Conservation (phyloP, 371 early-diverging fungal genomes). For the Mucor ambiguus region DNA sequence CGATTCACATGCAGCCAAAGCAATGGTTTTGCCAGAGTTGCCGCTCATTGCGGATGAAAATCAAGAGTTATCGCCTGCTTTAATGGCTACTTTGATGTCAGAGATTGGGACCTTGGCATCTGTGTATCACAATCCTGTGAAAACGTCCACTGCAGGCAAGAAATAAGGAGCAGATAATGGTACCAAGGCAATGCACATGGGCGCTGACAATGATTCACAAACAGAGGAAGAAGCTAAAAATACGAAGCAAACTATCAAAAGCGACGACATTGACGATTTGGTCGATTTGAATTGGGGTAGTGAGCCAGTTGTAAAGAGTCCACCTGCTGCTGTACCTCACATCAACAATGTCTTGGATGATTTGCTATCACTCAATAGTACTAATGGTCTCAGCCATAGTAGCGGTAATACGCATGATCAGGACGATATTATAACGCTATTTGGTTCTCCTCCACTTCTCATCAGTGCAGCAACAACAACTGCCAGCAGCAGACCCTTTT, state of each 20-base stretch:
- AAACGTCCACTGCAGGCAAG: constrained; percentile 73
- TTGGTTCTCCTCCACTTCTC: constrained; percentile 19
- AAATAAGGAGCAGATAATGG: constrained; percentile 63
- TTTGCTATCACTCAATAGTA: constrained; percentile 31
- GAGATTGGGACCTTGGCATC: constrained; percentile 90
- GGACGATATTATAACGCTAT: constrained; percentile 40
- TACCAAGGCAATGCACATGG: constrained; percentile 28
- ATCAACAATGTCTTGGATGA: constrained; percentile 16
- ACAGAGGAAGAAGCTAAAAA: constrained; percentile 57
- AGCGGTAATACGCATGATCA: constrained; percentile 17
- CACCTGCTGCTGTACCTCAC: constrained; percentile 25
- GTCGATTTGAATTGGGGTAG: constrained; percentile 54
- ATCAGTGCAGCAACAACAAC: constrained; percentile 10
- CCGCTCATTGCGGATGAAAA: constrained; percentile 90
- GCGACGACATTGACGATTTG: constrained; percentile 55
- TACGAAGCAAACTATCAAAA: constrained; percentile 54
- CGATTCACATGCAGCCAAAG: constrained; percentile 86
- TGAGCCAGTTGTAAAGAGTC: constrained; percentile 25
- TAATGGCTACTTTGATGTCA: constrained; percentile 86
- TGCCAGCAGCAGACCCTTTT: constrained; percentile 32
- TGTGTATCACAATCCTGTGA: constrained; percentile 92
- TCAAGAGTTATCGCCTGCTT: constrained; percentile 73
- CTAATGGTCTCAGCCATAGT: background rate
- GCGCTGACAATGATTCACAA: background rate
- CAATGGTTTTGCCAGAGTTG: constrained; percentile 84